phyloP scores from a whole-genome alignment of 441 rosid genomes.

The Dalechampia spathulata region DNA sequence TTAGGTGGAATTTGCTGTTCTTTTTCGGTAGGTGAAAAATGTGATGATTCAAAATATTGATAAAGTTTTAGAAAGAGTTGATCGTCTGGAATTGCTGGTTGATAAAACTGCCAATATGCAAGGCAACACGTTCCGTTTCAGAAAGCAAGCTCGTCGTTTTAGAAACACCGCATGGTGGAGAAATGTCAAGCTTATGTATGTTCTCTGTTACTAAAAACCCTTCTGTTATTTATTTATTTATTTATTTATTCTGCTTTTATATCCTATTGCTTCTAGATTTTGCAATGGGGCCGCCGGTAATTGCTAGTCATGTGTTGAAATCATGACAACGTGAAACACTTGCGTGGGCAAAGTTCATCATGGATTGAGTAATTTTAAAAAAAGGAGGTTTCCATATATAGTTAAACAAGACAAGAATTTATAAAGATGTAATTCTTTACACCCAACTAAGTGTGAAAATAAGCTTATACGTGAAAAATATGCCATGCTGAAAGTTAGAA shows the following conservation, averaged over 20 bases:
- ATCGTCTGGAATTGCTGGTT: slow-evolving; percentile 87
- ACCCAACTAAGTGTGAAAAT: too few relatives aligned
- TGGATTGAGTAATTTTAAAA: too few relatives aligned
- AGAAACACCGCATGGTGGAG: slow-evolving; percentile 88
- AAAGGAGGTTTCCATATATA: too few relatives aligned
- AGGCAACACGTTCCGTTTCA: slow-evolving; percentile 88
- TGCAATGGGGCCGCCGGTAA: too few relatives aligned
- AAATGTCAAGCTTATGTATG: slow-evolving; percentile 85
- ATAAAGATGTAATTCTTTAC: too few relatives aligned
- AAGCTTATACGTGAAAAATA: too few relatives aligned
- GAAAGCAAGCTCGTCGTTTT: slow-evolving; percentile 89
- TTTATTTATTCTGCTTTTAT: not conserved
- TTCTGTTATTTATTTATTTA: not conserved
- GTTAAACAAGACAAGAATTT: too few relatives aligned
- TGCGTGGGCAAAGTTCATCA: too few relatives aligned
- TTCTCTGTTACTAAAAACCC: slow-evolving; percentile 2
- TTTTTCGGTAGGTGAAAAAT: slow-evolving; percentile 60
- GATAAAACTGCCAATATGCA: slow-evolving; percentile 94
- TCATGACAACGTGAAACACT: too few relatives aligned
- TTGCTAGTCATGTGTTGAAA: too few relatives aligned
- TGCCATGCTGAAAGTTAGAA: too few relatives aligned
- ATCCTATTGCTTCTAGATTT: too few relatives aligned
- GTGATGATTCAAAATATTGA: slow-evolving; percentile 97
- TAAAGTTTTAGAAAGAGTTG: slow-evolving; percentile 88
- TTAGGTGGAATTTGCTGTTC: not conserved